Evolutionary conservation across 2,329 filamentous ascomycete species (phyloP).

Genomic region (Venturia nashicola): DNA sequence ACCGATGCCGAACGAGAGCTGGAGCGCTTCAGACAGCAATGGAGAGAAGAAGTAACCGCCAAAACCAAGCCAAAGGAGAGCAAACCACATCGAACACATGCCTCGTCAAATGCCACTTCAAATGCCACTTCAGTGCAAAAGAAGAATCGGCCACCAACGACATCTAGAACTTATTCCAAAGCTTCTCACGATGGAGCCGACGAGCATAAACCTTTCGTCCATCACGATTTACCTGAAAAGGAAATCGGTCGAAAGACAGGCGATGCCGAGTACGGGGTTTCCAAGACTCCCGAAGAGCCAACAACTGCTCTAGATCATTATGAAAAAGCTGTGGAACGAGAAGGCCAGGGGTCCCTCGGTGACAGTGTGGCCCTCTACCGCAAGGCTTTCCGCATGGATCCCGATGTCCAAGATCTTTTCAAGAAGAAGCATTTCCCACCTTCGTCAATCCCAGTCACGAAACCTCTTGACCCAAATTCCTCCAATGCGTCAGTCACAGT

Average conservation of each 20-base stretch:
- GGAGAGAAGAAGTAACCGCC: conserved; percentile 65
- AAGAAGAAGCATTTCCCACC: conserved; percentile 82
- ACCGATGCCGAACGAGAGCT: conserved; percentile 49
- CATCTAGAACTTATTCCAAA: not conserved
- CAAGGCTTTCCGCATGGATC: conserved; percentile 82
- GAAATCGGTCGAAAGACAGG: conserved; percentile 28
- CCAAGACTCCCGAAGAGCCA: conserved; percentile 36
- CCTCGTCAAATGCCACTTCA: not conserved
- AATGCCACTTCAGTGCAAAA: not conserved
- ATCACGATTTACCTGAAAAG: conserved; percentile 32
- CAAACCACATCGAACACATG: not conserved
- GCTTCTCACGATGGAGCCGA: conserved; percentile 15
- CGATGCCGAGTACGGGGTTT: conserved; percentile 27
- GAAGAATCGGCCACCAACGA: not conserved
- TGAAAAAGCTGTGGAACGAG: conserved; percentile 80
- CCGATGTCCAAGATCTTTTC: conserved; percentile 72
- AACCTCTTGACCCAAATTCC: conserved; percentile 29
- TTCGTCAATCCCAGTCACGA: conserved; percentile 37
- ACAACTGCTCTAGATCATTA: conserved; percentile 81
- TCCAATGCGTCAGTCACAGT: conserved; percentile 40
- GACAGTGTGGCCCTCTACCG: conserved; percentile 83
- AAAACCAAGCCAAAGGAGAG: conserved; percentile 20
- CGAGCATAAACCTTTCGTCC: conserved; percentile 27
- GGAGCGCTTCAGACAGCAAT: conserved; percentile 74
- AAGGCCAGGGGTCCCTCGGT: conserved; percentile 71